phyloP scores from a whole-genome alignment of 176 grass and related monocot species.

The Oryza rufipogon region DNA sequence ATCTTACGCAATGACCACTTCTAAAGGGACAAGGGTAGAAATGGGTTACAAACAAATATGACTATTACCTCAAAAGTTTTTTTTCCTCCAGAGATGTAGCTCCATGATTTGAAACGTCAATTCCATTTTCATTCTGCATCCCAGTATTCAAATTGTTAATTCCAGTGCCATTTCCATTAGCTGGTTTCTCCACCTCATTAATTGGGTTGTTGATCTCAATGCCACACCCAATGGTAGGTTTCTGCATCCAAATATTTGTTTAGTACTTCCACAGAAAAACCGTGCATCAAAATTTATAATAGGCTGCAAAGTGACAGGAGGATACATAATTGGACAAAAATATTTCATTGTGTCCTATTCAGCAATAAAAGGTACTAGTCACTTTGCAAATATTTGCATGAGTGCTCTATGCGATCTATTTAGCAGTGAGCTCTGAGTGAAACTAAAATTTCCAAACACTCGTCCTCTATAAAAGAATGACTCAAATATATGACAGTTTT shows the following conservation, averaged over 20 bases:
- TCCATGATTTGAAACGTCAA: constrained; percentile 4
- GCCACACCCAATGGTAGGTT: constrained; percentile 16
- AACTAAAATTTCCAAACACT: neutral
- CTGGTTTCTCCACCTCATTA: constrained; percentile 15
- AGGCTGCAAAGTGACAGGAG: neutral
- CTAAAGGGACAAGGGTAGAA: neutral
- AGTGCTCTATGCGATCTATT: neutral
- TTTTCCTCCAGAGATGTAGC: constrained; percentile 27
- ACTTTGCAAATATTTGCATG: neutral
- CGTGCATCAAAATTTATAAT: neutral
- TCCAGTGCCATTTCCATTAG: neutral
- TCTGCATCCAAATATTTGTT: constrained; percentile 42
- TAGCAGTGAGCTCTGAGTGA: neutral
- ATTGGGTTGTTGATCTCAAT: constrained; percentile 22
- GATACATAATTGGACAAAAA: neutral
- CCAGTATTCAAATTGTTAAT: constrained; percentile 28
- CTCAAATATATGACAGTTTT: neutral
- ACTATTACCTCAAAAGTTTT: constrained; percentile 40
- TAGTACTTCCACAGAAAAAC: constrained; percentile 17
- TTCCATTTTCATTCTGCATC: neutral
- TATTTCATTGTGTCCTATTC: neutral
- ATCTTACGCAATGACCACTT: constrained; percentile 1
- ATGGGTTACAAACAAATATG: constrained; percentile 16
- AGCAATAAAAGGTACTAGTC: constrained; percentile 14
- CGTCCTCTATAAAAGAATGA: neutral